A percentile compares a stretch with the other conserved stretches of the same genome.
Evolutionary conservation across 352 stramenopile species (phyloP).

Genomic region (Salisapilia sapeloensis): DNA sequence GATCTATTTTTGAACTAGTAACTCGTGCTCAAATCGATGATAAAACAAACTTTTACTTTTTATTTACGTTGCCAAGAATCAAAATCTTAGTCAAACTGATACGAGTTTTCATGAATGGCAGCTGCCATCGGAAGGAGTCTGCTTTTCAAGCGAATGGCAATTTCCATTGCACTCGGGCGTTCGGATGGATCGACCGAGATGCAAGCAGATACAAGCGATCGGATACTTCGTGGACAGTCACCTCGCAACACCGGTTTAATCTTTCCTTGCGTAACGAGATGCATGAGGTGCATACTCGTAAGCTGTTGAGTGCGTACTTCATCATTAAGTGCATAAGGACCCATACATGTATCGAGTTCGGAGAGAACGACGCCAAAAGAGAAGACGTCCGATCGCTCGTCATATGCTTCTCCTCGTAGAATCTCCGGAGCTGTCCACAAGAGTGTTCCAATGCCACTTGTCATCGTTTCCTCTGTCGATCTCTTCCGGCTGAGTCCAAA

Average conservation of each 20-base stretch:
- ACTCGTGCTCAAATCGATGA: too few relatives aligned
- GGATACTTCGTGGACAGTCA: constrained; percentile 14
- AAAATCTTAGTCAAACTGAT: too few relatives aligned
- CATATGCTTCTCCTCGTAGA: constrained; percentile 28
- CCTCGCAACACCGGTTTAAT: constrained; percentile 16
- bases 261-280: constrained; percentile 22
- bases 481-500: constrained; percentile 35
- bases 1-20: too few relatives aligned
- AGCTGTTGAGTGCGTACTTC: constrained; percentile 18
- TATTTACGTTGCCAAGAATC: too few relatives aligned
- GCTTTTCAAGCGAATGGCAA: too few relatives aligned
- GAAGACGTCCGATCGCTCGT: constrained; percentile 39
- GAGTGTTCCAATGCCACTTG: constrained; percentile 30
- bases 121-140: too few relatives aligned
- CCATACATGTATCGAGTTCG: constrained; percentile 38
- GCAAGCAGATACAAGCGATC: constrained; percentile 16
- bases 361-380: constrained; percentile 45
- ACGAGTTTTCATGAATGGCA: too few relatives aligned
- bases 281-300: constrained; percentile 36
- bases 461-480: constrained; percentile 49
- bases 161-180: constrained; percentile 26
- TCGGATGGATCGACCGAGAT: constrained; percentile 11
- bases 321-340: constrained; percentile 27
- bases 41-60: too few relatives aligned
- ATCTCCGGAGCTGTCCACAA: constrained; percentile 49